Evolutionary conservation across 2,329 filamentous ascomycete species (phyloP).

Genomic region (Alternaria ventricosa): DNA sequence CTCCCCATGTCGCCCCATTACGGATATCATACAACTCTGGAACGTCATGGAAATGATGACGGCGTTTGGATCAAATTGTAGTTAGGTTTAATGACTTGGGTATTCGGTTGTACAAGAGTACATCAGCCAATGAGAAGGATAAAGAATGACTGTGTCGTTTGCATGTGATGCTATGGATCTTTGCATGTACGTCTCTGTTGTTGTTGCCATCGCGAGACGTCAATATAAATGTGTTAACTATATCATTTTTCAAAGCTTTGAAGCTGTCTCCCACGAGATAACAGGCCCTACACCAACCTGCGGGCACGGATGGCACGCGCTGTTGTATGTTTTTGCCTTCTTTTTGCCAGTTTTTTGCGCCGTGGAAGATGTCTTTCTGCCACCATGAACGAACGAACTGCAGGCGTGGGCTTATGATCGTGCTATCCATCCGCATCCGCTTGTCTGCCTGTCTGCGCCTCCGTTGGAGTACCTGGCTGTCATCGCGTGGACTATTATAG

Average conservation of each 20-base stretch:
- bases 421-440: neutral
- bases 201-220: neutral
- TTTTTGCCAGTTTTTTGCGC: neutral
- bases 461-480: neutral
- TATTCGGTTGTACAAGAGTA: constrained; percentile 15
- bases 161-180: neutral
- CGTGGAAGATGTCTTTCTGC: too few relatives aligned
- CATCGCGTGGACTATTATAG: neutral
- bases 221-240: too few relatives aligned
- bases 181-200: neutral
- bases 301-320: too few relatives aligned
- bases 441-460: neutral
- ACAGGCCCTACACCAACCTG: too few relatives aligned
- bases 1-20: neutral
- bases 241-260: too few relatives aligned
- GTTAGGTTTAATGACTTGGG: constrained; percentile 18
- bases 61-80: constrained; percentile 33
- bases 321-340: neutral
- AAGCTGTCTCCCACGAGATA: too few relatives aligned
- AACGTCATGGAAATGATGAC: constrained; percentile 6
- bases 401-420: neutral
- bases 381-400: too few relatives aligned
- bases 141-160: neutral
- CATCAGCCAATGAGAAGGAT: constrained; percentile 16
- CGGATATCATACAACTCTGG: constrained; percentile 4